Evolutionary conservation across 2,329 filamentous ascomycete genomes (phyloP), one percentile per base, ranked within the genome.

Genomic region (Elsinoe fawcettii): DNA sequence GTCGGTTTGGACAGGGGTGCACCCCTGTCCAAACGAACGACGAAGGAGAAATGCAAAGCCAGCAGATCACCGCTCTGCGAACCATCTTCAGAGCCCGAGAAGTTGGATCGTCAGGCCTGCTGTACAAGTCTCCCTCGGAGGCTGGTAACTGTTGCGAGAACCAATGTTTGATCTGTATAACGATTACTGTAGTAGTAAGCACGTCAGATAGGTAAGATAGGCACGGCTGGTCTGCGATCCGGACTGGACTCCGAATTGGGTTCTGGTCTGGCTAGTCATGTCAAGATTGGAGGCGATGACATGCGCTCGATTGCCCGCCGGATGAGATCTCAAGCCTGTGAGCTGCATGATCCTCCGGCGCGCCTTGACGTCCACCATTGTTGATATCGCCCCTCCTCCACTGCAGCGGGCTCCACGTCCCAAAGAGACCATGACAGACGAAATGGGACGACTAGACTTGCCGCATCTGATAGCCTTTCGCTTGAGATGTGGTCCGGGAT

Each of bases 41-140:
- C 49, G 49, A 53, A 32, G 22, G 41, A 3, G 41, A 46, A 34
- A 16, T 51, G 46, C 46, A 22, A 37, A 51, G 25, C 46, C 25
- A 30, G 49, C 32, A 53, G 49, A 53, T 53, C 32, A 53, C 49
- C 49, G 30, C 14, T 53, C 30, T 53, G 49, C 49, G 49, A 53
- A 53, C 49, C 20, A 53, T 39, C 16, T 53, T 30, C 49, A 53
- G 30, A 53, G 49, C 32, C 49, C 49, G 32, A 37, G 49, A 53
- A 53, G 11, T 53, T 39, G 47, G 49, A 53, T 53, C 49, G 32
- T 53, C 34, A 39, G 27, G 27, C 9, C 27, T 9, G 27, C 27
- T 39, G 14, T 2, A n/a, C n/a, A 20, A 16, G 30, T 30, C 16
- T 27, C 9, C 32, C 49, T 36, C 49, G 32, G 49, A 53, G 25